Evolutionary conservation across 176 grass and related monocot genomes (phyloP), one percentile per base, ranked within the genome.

Genomic region (Pharus latifolius): DNA sequence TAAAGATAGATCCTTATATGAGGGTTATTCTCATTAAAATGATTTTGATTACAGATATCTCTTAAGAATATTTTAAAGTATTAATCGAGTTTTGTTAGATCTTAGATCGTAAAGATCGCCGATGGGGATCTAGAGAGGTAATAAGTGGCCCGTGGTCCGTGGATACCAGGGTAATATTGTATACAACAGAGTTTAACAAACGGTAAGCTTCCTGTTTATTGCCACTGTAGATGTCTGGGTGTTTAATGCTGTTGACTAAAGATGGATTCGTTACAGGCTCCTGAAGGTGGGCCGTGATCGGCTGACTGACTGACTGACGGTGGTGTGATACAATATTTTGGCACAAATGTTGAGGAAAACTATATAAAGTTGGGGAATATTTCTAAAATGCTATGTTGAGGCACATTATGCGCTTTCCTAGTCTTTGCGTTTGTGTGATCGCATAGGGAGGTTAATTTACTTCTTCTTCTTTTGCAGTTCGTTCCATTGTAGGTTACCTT

Each of bases 201-300:
- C 50, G 67, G 32, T 73, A 72, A 66, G 1, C 59, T 5, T 20
- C 4, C 43, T 74, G 62, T 28, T 73, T 60, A 67, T 19, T 62
- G 76, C n/a, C 55, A 37, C 9, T 34, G 13, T 32, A n/a, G 47
- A 75, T 56, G 76, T 37, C 2, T 40, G 14, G 63, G 35, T 75
- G 70, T 75, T 80, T 69, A 69, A 74, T 69, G 48, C 63, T 31
- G 70, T 80, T 80, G 76, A 85, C 70, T 29, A 48, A 49, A 28
- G 52, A 35, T 29, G 8, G 44, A 74, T 74, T 68, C 25, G 13
- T 32, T 69, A 3, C 46, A 47, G 70, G 55, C 41, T 74, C 63
- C 55, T 74, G 69, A 54, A 28, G 62, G 6, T 7, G 26, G 44
- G 17, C 10, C 25, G 14, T 4, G 34, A 6, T 15, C n/a, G n/a